Conservation (phyloP, 2,329 filamentous ascomycete species). For the Aureobasidium sp. region DNA sequence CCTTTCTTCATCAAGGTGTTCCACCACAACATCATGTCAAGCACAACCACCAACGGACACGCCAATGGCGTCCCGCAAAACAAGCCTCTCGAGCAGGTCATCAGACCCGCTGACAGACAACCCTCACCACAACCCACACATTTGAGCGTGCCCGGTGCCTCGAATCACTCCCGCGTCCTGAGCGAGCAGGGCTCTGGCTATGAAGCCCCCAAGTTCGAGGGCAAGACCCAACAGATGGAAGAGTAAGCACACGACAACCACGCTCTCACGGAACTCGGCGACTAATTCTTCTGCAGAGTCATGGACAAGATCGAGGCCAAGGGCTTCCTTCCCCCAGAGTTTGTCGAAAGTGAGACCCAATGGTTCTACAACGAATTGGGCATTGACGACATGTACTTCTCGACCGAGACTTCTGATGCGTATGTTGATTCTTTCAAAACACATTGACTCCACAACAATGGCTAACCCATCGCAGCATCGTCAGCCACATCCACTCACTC, state of each 20-base stretch:
- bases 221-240: constrained; percentile 85
- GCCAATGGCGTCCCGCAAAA: constrained; percentile 31
- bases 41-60: neutral
- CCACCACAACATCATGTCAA: neutral
- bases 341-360: constrained; percentile 74
- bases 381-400: constrained; percentile 98
- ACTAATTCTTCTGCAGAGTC: constrained; percentile 45
- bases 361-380: constrained; percentile 99
- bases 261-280: neutral
- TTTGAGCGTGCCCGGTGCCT: constrained; percentile 58
- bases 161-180: constrained; percentile 58
- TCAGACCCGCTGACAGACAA: constrained; percentile 49
- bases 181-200: constrained; percentile 90
- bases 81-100: constrained; percentile 49
- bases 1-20: constrained; percentile 7
- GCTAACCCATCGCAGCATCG: constrained; percentile 45
- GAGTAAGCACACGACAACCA: constrained; percentile 43
- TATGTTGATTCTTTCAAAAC: constrained; percentile 19
- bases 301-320: constrained; percentile 69
- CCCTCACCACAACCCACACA: constrained; percentile 86
- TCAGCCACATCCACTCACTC: constrained; percentile 88
- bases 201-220: constrained; percentile 86
- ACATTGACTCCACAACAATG: constrained; percentile 15
- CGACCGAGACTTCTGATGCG: constrained; percentile 75
- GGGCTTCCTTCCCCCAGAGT: constrained; percentile 75